Percentiles rank a stretch among this genome's conserved stretches.
These are phyloP conservation scores for Sporodiniella umbellata DNA, from an alignment of 371 early-diverging fungal species.

Conservation along the genomic window DNA sequence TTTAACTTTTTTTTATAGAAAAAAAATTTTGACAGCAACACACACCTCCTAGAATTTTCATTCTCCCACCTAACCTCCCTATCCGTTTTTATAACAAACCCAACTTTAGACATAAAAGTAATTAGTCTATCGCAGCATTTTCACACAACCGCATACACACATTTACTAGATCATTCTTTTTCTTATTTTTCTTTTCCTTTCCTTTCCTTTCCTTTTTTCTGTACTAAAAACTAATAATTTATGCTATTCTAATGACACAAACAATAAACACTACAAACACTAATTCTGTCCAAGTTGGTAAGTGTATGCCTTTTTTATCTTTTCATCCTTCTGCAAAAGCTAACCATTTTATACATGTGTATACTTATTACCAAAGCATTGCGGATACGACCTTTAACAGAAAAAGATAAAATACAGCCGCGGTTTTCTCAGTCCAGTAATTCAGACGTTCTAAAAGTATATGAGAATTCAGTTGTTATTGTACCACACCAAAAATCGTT, in stretches of 20 bases:
- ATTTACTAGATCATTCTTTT: no score
- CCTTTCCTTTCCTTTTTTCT: background rate
- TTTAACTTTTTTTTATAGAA: background rate
- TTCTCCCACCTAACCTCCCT: conserved; percentile 1
- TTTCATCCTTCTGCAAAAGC: background rate
- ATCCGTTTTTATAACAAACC: background rate
- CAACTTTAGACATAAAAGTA: background rate
- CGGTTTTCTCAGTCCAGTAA: conserved; percentile 41
- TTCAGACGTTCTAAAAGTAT: conserved; percentile 38
- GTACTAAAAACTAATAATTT: background rate
- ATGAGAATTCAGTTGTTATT: conserved; percentile 39
- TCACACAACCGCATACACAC: no score
- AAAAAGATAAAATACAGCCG: conserved; percentile 44
- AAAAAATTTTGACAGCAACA: background rate
- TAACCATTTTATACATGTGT: no score
- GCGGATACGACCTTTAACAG: conserved; percentile 54
- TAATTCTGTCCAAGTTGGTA: background rate
- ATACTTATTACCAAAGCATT: conserved; percentile 44
- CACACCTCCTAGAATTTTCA: background rate
- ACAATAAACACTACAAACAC: background rate
- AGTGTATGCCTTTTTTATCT: background rate
- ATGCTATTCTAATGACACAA: background rate
- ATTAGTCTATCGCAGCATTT: background rate
- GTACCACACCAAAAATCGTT: conserved; percentile 61
- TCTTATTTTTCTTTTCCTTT: background rate